Percentiles rank a stretch among this genome's conserved stretches.
Conservation (phyloP, 441 rosid species). For the Gossypium gossypioides region DNA sequence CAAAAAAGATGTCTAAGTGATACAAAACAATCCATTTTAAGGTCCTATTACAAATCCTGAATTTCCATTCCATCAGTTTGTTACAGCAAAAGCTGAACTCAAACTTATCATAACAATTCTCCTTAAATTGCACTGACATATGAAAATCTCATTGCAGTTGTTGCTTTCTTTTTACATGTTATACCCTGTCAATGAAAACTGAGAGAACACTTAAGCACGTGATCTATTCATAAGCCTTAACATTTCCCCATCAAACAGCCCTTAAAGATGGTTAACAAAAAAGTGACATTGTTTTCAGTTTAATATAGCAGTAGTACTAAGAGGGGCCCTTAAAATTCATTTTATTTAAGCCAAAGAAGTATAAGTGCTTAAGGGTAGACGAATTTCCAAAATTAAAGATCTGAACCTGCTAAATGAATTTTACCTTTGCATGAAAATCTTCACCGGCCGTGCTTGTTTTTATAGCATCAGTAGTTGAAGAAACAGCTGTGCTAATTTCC, state of each 20-base stretch:
- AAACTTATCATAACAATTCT: background rate
- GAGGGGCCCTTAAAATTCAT: background rate
- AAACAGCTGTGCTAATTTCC: constrained; percentile 20
- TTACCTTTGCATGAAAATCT: constrained; percentile 49
- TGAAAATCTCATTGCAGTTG: background rate
- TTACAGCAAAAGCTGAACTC: background rate
- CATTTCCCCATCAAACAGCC: background rate
- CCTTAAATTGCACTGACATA: background rate
- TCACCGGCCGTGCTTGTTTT: constrained; percentile 25
- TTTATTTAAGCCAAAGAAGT: background rate
- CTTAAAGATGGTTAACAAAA: background rate
- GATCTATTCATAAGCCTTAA: background rate
- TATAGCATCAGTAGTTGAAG: constrained; percentile 26
- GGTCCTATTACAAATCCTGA: background rate
- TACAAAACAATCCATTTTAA: background rate
- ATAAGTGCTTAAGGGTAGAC: background rate
- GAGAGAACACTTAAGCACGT: background rate
- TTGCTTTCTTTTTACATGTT: background rate
- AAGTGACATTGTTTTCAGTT: background rate
- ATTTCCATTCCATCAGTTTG: background rate
- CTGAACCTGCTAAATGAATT: constrained; percentile 9
- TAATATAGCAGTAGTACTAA: background rate
- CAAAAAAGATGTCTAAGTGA: background rate
- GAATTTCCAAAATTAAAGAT: background rate
- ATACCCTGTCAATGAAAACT: background rate